phyloP scores from a whole-genome alignment of 805 yeast genomes.

The Maudiozyma saulgeensis region DNA sequence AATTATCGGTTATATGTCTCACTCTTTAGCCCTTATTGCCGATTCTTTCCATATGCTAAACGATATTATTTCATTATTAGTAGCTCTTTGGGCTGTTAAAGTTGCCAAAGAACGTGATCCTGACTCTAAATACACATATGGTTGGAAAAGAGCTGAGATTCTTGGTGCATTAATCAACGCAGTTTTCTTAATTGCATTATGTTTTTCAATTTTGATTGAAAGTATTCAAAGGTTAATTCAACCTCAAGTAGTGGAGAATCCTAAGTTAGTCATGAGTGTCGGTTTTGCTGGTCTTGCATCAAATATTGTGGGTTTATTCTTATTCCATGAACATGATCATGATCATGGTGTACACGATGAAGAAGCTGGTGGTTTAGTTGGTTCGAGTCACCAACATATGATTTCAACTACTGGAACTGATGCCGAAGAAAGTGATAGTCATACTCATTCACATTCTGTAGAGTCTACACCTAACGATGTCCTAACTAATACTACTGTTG shows the following conservation, averaged over 20 bases:
- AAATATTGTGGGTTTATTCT: constrained; percentile 69
- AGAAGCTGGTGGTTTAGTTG: not conserved
- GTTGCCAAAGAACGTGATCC: constrained; percentile 77
- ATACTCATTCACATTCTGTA: constrained; percentile 17
- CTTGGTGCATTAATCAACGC: constrained; percentile 92
- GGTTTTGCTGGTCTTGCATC: constrained; percentile 79
- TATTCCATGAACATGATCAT: constrained; percentile 61
- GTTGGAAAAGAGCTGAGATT: constrained; percentile 97
- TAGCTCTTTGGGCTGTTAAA: constrained; percentile 93
- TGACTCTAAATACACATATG: constrained; percentile 85
- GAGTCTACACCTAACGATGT: constrained; percentile 6
- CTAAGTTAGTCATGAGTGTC: constrained; percentile 71
- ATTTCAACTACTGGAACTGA: not conserved
- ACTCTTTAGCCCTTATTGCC: constrained; percentile 88
- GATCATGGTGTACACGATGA: not conserved
- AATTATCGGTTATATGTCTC: constrained; percentile 79
- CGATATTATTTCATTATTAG: constrained; percentile 79
- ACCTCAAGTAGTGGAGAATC: constrained; percentile 72
- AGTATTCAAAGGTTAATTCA: constrained; percentile 82
- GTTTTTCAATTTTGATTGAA: constrained; percentile 85
- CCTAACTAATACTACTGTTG: not conserved
- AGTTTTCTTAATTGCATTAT: constrained; percentile 82
- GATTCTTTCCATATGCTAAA: constrained; percentile 97
- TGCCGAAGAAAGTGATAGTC: constrained; percentile 33
- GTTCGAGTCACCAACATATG: not conserved